A percentile compares a stretch with the other conserved stretches of the same genome.
phyloP scores from a whole-genome alignment of 2,329 filamentous ascomycete species.

The Alternaria ventricosa region DNA sequence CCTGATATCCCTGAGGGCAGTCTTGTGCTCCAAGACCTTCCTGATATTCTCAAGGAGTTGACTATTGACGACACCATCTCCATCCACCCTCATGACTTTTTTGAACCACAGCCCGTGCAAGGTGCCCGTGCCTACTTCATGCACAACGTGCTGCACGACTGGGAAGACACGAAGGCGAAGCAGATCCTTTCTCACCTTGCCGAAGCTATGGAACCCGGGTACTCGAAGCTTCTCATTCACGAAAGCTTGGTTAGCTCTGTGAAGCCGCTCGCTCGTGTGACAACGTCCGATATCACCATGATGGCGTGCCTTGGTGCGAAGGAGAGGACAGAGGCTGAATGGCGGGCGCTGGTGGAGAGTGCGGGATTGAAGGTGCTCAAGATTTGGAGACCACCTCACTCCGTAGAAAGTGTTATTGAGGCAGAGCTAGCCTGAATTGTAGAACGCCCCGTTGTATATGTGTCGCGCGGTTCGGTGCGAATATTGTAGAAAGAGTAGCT shows the following conservation, averaged over 20 bases:
- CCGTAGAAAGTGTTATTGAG: not conserved
- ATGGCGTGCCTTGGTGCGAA: slow-evolving; percentile 7
- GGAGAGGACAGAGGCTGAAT: slow-evolving; percentile 8
- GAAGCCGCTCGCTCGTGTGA: slow-evolving; percentile 7
- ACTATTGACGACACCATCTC: not conserved
- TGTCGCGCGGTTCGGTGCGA: not conserved
- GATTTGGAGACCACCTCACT: not conserved
- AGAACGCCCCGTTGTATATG: not conserved
- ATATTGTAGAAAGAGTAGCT: not conserved
- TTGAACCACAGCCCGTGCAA: slow-evolving; percentile 4
- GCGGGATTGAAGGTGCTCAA: slow-evolving; percentile 1
- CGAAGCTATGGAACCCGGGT: not conserved
- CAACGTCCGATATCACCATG: slow-evolving; percentile 8
- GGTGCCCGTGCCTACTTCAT: slow-evolving; percentile 7
- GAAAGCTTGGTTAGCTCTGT: not conserved
- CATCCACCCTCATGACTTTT: slow-evolving; percentile 4
- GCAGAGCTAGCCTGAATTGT: not conserved
- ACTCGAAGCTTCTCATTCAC: slow-evolving; percentile 2
- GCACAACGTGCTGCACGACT: slow-evolving; percentile 7
- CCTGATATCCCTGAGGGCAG: slow-evolving; percentile 1
- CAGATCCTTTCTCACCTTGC: slow-evolving; percentile 2
- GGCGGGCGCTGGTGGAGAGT: slow-evolving; percentile 1
- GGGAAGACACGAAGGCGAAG: slow-evolving; percentile 1
- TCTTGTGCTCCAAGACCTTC: slow-evolving; percentile 6
- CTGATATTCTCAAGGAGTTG: slow-evolving; percentile 4